A percentile compares a stretch with the other conserved stretches of the same genome.
Conservation (phyloP, 495 filamentous ascomycete species). For the Evansstolkia leycettana region DNA sequence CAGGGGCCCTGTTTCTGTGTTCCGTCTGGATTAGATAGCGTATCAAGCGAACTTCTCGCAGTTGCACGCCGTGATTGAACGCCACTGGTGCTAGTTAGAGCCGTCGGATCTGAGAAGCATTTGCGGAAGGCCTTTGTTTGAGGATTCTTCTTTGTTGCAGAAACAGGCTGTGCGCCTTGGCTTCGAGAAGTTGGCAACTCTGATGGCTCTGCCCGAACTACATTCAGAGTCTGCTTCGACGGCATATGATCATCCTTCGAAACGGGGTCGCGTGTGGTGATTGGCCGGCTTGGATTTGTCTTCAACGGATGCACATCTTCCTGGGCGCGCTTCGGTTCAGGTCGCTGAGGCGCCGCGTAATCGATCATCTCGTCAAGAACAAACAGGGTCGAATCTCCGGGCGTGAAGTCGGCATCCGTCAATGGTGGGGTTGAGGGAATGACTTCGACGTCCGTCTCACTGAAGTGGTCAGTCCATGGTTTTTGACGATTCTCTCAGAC, state of each 20-base stretch:
- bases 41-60: constrained; percentile 11
- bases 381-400: constrained; percentile 19
- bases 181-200: neutral
- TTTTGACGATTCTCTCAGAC: constrained; percentile 2
- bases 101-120: constrained; percentile 23
- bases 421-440: neutral
- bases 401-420: constrained; percentile 13
- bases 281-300: constrained; percentile 5
- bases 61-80: constrained; percentile 5
- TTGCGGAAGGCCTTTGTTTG: constrained; percentile 15
- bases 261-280: too few species aligned
- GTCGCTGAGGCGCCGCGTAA: neutral
- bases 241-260: too few species aligned
- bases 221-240: too few species aligned
- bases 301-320: constrained; percentile 5
- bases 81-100: constrained; percentile 9
- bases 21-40: constrained; percentile 3
- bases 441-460: constrained; percentile 2
- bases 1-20: constrained; percentile 31
- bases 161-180: neutral
- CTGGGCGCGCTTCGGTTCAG: constrained; percentile 2
- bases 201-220: too few species aligned
- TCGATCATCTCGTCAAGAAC: constrained; percentile 20
- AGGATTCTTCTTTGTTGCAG: neutral
- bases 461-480: constrained; percentile 4